These are phyloP conservation scores for Emmonsiellopsis sp. DNA, from an alignment of 2,329 filamentous ascomycete genomes.

Conservation along the genomic window DNA sequence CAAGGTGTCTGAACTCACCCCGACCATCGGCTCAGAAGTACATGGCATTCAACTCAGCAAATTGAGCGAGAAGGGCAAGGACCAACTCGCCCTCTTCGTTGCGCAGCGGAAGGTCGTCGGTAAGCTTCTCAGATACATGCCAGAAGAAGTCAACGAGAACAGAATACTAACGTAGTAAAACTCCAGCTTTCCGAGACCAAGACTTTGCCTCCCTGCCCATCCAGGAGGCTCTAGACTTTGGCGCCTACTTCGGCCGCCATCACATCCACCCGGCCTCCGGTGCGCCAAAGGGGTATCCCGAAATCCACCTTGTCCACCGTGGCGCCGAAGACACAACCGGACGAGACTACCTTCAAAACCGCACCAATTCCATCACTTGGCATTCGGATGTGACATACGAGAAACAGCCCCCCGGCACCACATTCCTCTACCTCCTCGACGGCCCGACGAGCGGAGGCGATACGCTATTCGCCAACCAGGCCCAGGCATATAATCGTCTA, in stretches of 20 bases:
- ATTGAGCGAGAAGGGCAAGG: slow-evolving; percentile 58
- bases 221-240: slow-evolving; percentile 57
- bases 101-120: slow-evolving; percentile 56
- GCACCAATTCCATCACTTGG: slow-evolving; percentile 77
- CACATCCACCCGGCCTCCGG: slow-evolving; percentile 76
- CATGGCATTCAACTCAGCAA: slow-evolving; percentile 61
- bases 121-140: slow-evolving; percentile 17
- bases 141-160: background rate
- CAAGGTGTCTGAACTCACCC: slow-evolving; percentile 54
- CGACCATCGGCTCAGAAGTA: slow-evolving; percentile 64
- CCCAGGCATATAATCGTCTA: slow-evolving; percentile 69
- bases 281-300: slow-evolving; percentile 61
- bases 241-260: slow-evolving; percentile 67
- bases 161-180: background rate
- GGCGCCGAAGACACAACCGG: slow-evolving; percentile 54
- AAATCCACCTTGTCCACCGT: slow-evolving; percentile 71
- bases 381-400: slow-evolving; percentile 86
- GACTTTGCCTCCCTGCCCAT: slow-evolving; percentile 64
- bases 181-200: slow-evolving; percentile 55
- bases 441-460: slow-evolving; percentile 71
- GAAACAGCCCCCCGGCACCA: slow-evolving; percentile 77
- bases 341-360: slow-evolving; percentile 54
- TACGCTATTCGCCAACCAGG: slow-evolving; percentile 72
- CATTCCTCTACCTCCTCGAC: slow-evolving; percentile 82
- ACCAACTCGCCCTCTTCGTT: slow-evolving; percentile 55